Evolutionary conservation across 2,329 filamentous ascomycete genomes (phyloP), one percentile per base, ranked within the genome.

Genomic region (Akanthomyces dipterigenus): DNA sequence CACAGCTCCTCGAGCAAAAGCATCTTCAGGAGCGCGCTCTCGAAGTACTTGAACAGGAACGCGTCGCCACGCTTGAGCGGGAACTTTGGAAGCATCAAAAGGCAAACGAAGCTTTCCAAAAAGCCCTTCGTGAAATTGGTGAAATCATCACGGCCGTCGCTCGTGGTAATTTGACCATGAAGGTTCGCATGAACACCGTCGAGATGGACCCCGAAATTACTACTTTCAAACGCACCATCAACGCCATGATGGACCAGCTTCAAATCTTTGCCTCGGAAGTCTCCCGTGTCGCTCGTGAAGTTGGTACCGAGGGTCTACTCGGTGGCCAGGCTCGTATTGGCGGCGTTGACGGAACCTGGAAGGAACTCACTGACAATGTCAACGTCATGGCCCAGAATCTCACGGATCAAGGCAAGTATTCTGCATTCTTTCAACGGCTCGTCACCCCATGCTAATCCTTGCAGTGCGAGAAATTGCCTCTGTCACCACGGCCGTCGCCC

Each of bases 201-300:
- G 93, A 98, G 78, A 95, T 97, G 88, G 93, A 98, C 80, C 92
- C 93, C 31, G 93, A 98, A 81, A 98, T 98, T 70, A 95, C 92
- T 31, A 93, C 91, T 11, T 98, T 98, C 81, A 98, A 98, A 78
- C 88, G 91, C 69, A 97, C 93, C 64, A 98, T 98, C 78, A 98
- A 98, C 74, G 96, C 90, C 67, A 98, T 98, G 93, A 96, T 98
- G 86, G 93, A 98, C 72, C 93, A 97, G 75, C 82, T 98, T 63
- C 93, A 97, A 73, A 90, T 96, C 63, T 98, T 98, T 75, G 93
- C 93, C 66, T 96, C 91, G 75, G 93, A 98, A 78, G 93, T 98
- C 70, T 97, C 93, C 38, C 89, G 91, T 67, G 88, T 98, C 67
- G 93, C 93, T 58, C 90, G 91, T 73, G 93, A 98, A 76, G 93